Conservation (phyloP, 768 basidiomycete genomes). For the Albatrellus ellisii region DNA sequence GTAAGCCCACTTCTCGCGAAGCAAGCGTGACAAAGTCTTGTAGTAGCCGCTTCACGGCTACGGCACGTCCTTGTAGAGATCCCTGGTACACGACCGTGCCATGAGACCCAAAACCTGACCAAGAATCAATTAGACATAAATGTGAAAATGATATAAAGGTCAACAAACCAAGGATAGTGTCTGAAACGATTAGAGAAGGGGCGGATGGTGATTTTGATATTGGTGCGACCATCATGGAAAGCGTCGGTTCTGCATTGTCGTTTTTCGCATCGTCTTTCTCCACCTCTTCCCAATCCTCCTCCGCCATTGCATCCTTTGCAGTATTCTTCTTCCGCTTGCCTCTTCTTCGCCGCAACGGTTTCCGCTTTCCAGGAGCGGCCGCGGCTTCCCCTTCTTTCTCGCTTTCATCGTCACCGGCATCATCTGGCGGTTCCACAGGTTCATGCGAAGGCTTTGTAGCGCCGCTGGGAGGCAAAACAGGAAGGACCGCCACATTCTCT, state of each 20-base stretch:
- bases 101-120: slow-evolving; percentile 82
- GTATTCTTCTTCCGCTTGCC: slow-evolving; percentile 21
- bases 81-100: slow-evolving; percentile 94
- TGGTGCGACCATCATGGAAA: slow-evolving; percentile 14
- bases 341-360: slow-evolving; percentile 16
- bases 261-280: slow-evolving; percentile 12
- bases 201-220: slow-evolving; percentile 12
- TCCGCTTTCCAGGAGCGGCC: slow-evolving; percentile 30
- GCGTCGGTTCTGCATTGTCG: slow-evolving; percentile 8
- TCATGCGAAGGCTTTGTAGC: not conserved
- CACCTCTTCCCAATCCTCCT: slow-evolving; percentile 14
- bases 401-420: slow-evolving; percentile 41
- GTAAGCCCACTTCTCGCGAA: slow-evolving; percentile 81
- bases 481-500: no score
- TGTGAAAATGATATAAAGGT: not conserved
- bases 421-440: slow-evolving; percentile 7
- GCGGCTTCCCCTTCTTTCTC: slow-evolving; percentile 38
- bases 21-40: slow-evolving; percentile 95
- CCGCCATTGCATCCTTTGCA: slow-evolving; percentile 10
- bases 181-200: slow-evolving; percentile 58
- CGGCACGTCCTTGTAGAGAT: slow-evolving; percentile 91
- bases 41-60: slow-evolving; percentile 95
- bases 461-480: not conserved
- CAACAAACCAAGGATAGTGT: slow-evolving; percentile 55
- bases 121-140: slow-evolving; percentile 4